Evolutionary conservation across 192 early-diverging fungal genomes (phyloP), one percentile per base, ranked within the genome.

Genomic region (Borealophlyctis nickersoniae): DNA sequence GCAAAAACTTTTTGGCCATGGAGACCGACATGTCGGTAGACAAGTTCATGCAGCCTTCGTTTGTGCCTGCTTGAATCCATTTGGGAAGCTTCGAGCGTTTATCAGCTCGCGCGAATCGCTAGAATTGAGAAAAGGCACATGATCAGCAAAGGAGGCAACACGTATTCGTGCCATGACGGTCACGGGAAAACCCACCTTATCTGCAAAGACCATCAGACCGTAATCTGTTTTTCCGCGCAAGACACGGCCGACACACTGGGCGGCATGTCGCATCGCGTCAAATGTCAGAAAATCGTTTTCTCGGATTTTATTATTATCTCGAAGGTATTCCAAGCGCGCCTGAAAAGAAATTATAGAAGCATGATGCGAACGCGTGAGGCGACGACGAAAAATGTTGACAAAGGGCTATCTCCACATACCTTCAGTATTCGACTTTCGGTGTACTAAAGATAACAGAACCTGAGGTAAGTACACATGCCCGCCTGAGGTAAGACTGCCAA

Each of bases 221-320:
- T 99, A 99, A 75, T 99, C 98, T 0, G 89, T 93, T 69, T 99
- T 99, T 62, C 98, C 98, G 36, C 98, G 82, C 65, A 99, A 58
- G 35, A 98, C 98, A 52, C 98, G 85, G 24, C 98, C 98, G 22
- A 99, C 89, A 75, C 98, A 99, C 78, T 99, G 98, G 14, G 98
- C 95, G 60, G 95, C 98, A 77, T 99, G 98, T 3, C 98, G 87
- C 76, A 99, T 88, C 0, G 98, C 98, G 63, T 99, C 98, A 77
- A 99, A 99, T 0, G 98, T 96, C 66, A 99, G 71, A 74, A 98
- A 99, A 69, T 99, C 98, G 70, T 96, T 99, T 75, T 99, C 98
- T 35, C 98, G 82, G 22, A 99, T 91, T 65, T 91, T 82, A 69
- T 89, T 88, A 65, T 93, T 87, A 59, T 98, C 95, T 26, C 98